phyloP scores from a whole-genome alignment of 2,329 filamentous ascomycete genomes.

The Zalaria obscura region DNA sequence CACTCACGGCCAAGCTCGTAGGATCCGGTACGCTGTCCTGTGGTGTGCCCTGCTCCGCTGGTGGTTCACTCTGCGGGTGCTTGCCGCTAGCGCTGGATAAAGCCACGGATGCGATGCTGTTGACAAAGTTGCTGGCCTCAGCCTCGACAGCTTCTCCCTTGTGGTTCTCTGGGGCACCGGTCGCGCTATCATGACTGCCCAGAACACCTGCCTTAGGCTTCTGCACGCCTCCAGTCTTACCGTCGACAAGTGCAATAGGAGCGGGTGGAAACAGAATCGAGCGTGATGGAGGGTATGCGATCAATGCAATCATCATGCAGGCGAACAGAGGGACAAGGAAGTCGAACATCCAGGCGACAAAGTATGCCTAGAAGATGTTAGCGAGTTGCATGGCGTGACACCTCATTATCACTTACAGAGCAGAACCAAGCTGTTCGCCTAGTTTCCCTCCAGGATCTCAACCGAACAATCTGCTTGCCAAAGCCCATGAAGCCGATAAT shows the following conservation, averaged over 20 bases:
- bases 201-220: conserved; percentile 64
- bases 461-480: conserved; percentile 59
- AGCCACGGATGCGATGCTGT: conserved; percentile 56
- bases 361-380: conserved; percentile 28
- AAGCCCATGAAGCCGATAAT: conserved; percentile 50
- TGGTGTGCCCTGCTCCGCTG: conserved; percentile 23
- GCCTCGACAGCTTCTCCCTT: conserved; percentile 74
- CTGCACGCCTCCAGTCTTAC: conserved; percentile 57
- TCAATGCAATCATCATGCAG: conserved; percentile 46
- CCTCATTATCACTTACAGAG: conserved; percentile 22
- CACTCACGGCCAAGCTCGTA: conserved; percentile 38
- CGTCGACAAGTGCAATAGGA: conserved; percentile 58
- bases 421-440: conserved; percentile 54
- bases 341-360: conserved; percentile 57
- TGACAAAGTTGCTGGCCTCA: conserved; percentile 70
- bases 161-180: conserved; percentile 69
- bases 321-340: conserved; percentile 50
- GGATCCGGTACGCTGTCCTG: conserved; percentile 47
- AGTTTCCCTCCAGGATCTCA: conserved; percentile 68
- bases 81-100: conserved; percentile 65
- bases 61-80: conserved; percentile 52
- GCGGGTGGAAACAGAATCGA: conserved; percentile 59
- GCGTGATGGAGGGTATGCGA: conserved; percentile 51
- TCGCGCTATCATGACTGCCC: conserved; percentile 62
- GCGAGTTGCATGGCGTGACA: too few relatives aligned